Percentiles rank a stretch among this genome's conserved stretches.
Conservation (phyloP, 768 basidiomycete genomes). For the Leccinellum albellum region DNA sequence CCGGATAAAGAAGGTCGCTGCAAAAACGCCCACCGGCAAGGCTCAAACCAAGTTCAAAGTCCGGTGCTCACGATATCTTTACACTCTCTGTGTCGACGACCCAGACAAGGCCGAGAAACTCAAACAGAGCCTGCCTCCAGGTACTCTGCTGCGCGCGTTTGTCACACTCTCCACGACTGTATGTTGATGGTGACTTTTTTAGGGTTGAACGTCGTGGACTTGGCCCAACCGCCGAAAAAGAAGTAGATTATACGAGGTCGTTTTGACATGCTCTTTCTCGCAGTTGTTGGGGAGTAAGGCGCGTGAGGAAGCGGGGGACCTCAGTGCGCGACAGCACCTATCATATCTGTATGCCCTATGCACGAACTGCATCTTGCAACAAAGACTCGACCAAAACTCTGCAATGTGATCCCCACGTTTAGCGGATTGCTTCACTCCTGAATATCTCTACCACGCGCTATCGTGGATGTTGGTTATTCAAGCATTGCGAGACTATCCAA, state of each 20-base stretch:
- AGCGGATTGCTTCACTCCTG: not conserved
- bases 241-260: constrained; percentile 50
- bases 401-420: not conserved
- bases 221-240: constrained; percentile 60
- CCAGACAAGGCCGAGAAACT: constrained; percentile 99
- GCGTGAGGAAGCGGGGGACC: constrained; percentile 3
- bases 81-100: constrained; percentile 95
- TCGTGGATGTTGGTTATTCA: not conserved
- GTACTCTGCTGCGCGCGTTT: constrained; percentile 44
- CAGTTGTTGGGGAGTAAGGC: not conserved
- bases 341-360: constrained; percentile 16
- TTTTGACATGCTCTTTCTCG: constrained; percentile 7
- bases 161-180: not conserved
- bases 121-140: constrained; percentile 90
- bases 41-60: constrained; percentile 97
- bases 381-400: constrained; percentile 4
- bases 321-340: constrained; percentile 3
- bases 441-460: not conserved
- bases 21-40: constrained; percentile 66
- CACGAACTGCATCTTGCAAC: constrained; percentile 20
- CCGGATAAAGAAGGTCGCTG: constrained; percentile 92
- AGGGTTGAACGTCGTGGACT: constrained; percentile 73
- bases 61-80: constrained; percentile 92
- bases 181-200: not conserved
- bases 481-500: not conserved